phyloP scores from a whole-genome alignment of 768 basidiomycete species.

The Tricholoma terreum region DNA sequence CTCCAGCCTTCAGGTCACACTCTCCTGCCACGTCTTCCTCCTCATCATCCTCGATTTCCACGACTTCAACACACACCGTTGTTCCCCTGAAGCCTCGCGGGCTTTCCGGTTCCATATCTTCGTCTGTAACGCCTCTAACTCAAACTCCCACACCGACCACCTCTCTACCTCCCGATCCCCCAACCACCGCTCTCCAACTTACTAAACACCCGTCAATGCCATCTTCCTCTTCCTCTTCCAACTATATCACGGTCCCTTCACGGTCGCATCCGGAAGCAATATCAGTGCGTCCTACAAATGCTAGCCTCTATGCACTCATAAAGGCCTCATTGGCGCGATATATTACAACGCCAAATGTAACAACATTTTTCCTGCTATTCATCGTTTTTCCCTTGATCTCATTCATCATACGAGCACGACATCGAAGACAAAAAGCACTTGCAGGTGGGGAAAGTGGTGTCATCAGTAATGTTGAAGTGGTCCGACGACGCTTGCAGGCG shows the following conservation, averaged over 20 bases:
- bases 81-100: conserved; percentile 44
- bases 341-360: conserved; percentile 44
- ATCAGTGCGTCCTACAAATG: conserved; percentile 21
- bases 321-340: conserved; percentile 48
- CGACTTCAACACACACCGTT: conserved; percentile 69
- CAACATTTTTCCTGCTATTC: conserved; percentile 47
- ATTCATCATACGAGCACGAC: conserved; percentile 50
- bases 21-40: conserved; percentile 57
- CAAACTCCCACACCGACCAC: conserved; percentile 33
- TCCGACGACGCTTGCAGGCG: conserved; percentile 50
- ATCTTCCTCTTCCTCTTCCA: conserved; percentile 18
- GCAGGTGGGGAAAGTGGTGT: conserved; percentile 14
- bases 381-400: conserved; percentile 45
- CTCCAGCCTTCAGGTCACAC: conserved; percentile 35
- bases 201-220: conserved; percentile 18
- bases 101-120: conserved; percentile 17
- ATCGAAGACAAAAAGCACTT: conserved; percentile 32
- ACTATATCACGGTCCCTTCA: conserved; percentile 10
- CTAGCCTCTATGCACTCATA: conserved; percentile 39
- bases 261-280: conserved; percentile 16
- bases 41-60: conserved; percentile 69
- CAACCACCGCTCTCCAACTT: conserved; percentile 29
- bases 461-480: conserved; percentile 51
- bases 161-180: conserved; percentile 38
- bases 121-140: conserved; percentile 22